phyloP scores from a whole-genome alignment of 1,284 basidiomycete species.

The Marasmius oreades region DNA sequence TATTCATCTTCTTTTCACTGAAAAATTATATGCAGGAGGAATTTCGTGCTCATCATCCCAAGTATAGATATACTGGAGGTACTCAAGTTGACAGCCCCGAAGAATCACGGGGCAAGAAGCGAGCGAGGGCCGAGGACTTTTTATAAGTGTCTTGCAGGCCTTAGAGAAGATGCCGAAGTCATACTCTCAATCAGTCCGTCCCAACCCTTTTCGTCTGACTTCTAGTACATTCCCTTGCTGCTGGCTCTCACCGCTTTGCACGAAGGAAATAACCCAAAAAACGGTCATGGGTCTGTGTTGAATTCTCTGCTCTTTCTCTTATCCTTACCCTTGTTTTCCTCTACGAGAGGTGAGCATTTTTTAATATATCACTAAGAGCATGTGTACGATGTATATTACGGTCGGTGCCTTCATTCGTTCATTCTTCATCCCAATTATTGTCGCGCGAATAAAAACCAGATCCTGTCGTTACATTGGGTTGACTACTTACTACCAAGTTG shows the following conservation, averaged over 20 bases:
- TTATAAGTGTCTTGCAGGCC: slow-evolving; percentile 34
- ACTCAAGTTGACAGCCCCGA: slow-evolving; percentile 40
- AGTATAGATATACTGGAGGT: slow-evolving; percentile 59
- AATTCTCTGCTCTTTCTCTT: not conserved
- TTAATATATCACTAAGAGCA: not conserved
- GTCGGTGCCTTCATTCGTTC: not conserved
- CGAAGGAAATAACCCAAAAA: not conserved
- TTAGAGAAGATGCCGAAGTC: slow-evolving; percentile 1
- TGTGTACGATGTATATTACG: not conserved
- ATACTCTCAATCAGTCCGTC: slow-evolving; percentile 28
- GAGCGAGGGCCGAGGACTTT: slow-evolving; percentile 77
- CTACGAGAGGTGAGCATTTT: not conserved
- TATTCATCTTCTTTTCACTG: not conserved
- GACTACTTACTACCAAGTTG: too few species aligned
- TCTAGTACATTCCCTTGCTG: not conserved
- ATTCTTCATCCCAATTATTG: not conserved
- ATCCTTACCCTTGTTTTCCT: not conserved
- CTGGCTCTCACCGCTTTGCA: not conserved
- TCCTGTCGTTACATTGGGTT: too few species aligned
- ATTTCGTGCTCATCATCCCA: slow-evolving; percentile 70
- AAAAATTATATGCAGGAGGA: slow-evolving; percentile 58
- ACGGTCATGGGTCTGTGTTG: not conserved
- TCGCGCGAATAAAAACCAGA: too few species aligned
- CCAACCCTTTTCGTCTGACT: slow-evolving; percentile 16
- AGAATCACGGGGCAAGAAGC: slow-evolving; percentile 70